phyloP scores from a whole-genome alignment of 148 eudicot genomes.

The Vaccinium darrowii region DNA sequence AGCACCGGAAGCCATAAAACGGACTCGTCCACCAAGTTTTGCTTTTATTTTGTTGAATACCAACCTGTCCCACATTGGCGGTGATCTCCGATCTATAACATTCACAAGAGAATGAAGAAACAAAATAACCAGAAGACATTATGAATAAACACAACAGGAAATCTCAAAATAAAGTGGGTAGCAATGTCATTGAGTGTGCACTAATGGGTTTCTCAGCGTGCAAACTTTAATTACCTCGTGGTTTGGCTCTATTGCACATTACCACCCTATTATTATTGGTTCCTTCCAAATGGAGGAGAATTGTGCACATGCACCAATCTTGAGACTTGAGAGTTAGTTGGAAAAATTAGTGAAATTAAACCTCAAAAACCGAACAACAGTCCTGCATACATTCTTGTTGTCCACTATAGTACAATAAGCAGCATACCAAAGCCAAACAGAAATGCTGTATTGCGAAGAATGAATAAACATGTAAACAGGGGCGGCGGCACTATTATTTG shows the following conservation, averaged over 20 bases:
- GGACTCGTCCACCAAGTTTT: constrained; percentile 89
- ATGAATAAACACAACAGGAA: not conserved
- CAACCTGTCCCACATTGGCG: constrained; percentile 81
- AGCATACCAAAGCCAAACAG: not conserved
- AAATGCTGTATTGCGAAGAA: not conserved
- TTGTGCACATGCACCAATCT: not conserved
- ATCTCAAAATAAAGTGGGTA: not conserved
- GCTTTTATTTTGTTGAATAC: constrained; percentile 85
- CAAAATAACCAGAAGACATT: not conserved
- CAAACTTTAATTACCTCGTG: not conserved
- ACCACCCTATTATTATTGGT: not conserved
- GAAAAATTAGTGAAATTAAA: not conserved
- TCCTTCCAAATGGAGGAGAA: not conserved
- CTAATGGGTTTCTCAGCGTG: not conserved
- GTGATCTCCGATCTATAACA: constrained; percentile 58
- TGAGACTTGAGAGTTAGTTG: not conserved
- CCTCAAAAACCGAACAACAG: not conserved
- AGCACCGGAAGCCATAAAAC: constrained; percentile 80
- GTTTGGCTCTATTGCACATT: not conserved
- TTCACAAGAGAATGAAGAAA: not conserved
- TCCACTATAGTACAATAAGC: not conserved
- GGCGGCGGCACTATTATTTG: too few relatives aligned
- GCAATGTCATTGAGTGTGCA: not conserved
- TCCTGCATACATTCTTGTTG: not conserved
- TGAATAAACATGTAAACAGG: not conserved